Evolutionary conservation across 805 yeast genomes (phyloP).

Genomic region (Ogataea salicorniae): DNA sequence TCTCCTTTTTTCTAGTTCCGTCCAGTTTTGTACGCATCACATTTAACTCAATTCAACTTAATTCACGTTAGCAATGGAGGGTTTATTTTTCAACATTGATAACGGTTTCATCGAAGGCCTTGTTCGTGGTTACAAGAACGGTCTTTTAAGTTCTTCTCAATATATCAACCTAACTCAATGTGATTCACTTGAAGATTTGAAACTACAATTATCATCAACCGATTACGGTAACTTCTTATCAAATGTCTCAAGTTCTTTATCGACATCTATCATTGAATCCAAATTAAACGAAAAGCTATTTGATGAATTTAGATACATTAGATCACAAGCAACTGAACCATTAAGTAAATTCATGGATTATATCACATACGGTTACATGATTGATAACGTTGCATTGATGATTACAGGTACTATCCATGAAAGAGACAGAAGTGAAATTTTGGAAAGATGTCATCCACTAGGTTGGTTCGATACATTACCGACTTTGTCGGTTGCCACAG

Average conservation of each 20-base stretch:
- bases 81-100: conserved; percentile 84
- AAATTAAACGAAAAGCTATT: conserved; percentile 68
- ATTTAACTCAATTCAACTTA: neutral
- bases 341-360: conserved; percentile 82
- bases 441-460: conserved; percentile 89
- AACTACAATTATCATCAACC: conserved; percentile 89
- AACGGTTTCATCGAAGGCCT: conserved; percentile 90
- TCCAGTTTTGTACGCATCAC: neutral
- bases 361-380: conserved; percentile 96
- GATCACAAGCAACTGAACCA: conserved; percentile 77
- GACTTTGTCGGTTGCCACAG: conserved; percentile 90
- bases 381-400: conserved; percentile 92
- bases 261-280: conserved; percentile 83
- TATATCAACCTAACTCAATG: conserved; percentile 93
- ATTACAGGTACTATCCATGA: conserved; percentile 97
- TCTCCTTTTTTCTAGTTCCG: neutral
- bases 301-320: conserved; percentile 79
- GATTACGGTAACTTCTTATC: conserved; percentile 91
- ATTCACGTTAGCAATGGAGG: conserved; percentile 60
- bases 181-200: conserved; percentile 89
- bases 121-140: conserved; percentile 89
- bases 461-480: conserved; percentile 99
- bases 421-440: conserved; percentile 82
- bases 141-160: conserved; percentile 70
- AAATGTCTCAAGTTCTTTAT: conserved; percentile 73